These are phyloP conservation scores for Euphorbia schlechtendalii DNA, from an alignment of 441 rosid genomes.

Conservation along the genomic window DNA sequence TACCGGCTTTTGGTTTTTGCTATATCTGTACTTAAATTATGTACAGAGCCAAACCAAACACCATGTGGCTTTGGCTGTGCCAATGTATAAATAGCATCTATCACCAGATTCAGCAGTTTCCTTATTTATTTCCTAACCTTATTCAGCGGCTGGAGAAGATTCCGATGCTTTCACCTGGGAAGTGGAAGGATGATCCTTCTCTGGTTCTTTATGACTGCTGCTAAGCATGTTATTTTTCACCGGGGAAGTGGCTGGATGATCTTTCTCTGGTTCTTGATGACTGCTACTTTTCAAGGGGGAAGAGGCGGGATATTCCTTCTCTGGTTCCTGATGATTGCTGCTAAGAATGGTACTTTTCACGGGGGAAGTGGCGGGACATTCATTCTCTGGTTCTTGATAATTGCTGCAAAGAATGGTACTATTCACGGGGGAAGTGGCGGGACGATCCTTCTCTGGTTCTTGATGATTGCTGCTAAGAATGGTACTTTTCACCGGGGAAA, in stretches of 20 bases:
- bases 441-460: slow-evolving; percentile 25
- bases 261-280: no score
- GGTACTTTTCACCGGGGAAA: no score
- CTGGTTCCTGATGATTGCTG: no score
- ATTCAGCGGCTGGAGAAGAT: slow-evolving; percentile 34
- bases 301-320: no score
- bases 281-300: no score
- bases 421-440: slow-evolving; percentile 12
- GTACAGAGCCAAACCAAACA: slow-evolving; percentile 30
- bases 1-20: neutral
- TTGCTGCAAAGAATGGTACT: neutral
- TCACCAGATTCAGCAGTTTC: neutral
- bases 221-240: no score
- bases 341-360: no score
- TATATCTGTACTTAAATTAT: slow-evolving; percentile 23
- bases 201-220: no score
- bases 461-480: slow-evolving; percentile 20
- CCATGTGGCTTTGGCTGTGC: slow-evolving; percentile 6
- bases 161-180: slow-evolving; percentile 26
- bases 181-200: no score
- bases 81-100: slow-evolving; percentile 16
- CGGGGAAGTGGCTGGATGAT: no score
- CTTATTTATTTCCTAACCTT: no score
- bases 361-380: slow-evolving; percentile 21
- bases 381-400: slow-evolving; percentile 29